These are phyloP conservation scores for Colletotrichum cuscutae DNA, from an alignment of 2,329 filamentous ascomycete species.

Conservation along the genomic window DNA sequence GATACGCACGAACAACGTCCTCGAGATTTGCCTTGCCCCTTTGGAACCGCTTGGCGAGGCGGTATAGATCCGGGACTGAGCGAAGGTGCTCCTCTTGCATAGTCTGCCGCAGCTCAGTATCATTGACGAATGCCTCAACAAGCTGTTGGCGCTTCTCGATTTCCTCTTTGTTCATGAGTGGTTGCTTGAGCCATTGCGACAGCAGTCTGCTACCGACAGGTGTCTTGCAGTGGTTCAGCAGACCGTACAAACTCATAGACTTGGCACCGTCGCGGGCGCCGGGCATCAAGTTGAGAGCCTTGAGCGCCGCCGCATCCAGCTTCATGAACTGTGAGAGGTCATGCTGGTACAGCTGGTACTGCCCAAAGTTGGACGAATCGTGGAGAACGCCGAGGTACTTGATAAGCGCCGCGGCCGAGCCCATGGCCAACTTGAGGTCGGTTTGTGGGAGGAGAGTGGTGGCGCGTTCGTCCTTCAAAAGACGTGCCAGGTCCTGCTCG, in stretches of 20 bases:
- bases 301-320: slow-evolving; percentile 91
- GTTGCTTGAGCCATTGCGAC: slow-evolving; percentile 97
- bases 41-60: slow-evolving; percentile 94
- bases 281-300: slow-evolving; percentile 96
- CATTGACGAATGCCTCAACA: slow-evolving; percentile 92
- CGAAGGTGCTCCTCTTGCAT: slow-evolving; percentile 97
- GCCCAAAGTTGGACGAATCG: slow-evolving; percentile 93
- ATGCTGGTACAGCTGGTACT: slow-evolving; percentile 97
- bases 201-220: slow-evolving; percentile 89
- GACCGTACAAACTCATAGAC: slow-evolving; percentile 94
- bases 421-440: slow-evolving; percentile 95
- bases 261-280: slow-evolving; percentile 95
- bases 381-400: slow-evolving; percentile 93
- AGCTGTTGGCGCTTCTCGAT: slow-evolving; percentile 93
- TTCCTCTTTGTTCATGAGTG: slow-evolving; percentile 88
- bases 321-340: slow-evolving; percentile 99
- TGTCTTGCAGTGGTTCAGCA: slow-evolving; percentile 98
- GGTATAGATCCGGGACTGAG: slow-evolving; percentile 92
- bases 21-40: slow-evolving; percentile 90
- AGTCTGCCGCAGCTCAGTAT: slow-evolving; percentile 92
- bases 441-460: slow-evolving; percentile 85
- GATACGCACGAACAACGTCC: slow-evolving; percentile 94
- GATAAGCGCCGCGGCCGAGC: slow-evolving; percentile 90
- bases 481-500: slow-evolving; percentile 88
- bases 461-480: slow-evolving; percentile 87